Evolutionary conservation across 768 basidiomycete genomes (phyloP).

Genomic region (Auricularia sp.): DNA sequence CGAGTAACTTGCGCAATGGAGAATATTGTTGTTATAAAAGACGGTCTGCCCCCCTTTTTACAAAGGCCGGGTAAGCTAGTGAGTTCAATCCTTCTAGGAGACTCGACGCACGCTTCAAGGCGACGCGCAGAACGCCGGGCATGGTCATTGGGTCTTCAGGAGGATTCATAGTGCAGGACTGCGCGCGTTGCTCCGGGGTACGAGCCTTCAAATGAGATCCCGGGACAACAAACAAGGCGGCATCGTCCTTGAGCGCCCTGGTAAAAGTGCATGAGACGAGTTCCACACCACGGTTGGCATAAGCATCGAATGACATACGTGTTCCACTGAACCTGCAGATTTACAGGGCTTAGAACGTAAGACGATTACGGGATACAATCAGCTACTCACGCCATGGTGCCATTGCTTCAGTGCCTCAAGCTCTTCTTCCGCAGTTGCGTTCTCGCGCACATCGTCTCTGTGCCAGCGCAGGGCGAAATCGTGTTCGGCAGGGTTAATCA

Average conservation of each 20-base stretch:
- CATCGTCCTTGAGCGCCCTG: constrained; percentile 59
- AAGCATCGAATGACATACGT: constrained; percentile 37
- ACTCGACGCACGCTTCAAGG: constrained; percentile 39
- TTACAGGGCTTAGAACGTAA: background rate
- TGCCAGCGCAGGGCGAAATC: constrained; percentile 74
- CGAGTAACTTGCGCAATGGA: constrained; percentile 63
- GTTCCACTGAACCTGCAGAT: constrained; percentile 68
- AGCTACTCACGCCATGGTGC: constrained; percentile 52
- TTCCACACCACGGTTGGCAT: background rate
- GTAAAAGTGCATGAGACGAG: too few relatives aligned
- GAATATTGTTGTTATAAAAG: constrained; percentile 72
- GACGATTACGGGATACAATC: background rate
- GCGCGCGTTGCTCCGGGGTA: constrained; percentile 46
- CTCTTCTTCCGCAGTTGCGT: constrained; percentile 55
- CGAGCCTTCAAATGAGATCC: constrained; percentile 51
- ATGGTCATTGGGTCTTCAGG: constrained; percentile 53
- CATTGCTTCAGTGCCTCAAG: constrained; percentile 42
- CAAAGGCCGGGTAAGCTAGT: background rate
- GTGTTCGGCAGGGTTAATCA: constrained; percentile 57
- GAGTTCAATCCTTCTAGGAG: background rate
- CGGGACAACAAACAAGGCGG: constrained; percentile 64
- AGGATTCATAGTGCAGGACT: constrained; percentile 41
- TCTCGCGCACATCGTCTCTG: constrained; percentile 60
- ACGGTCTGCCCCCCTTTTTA: constrained; percentile 59
- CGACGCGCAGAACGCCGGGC: constrained; percentile 54